Percentiles rank a stretch among this genome's conserved stretches.
These are phyloP conservation scores for Adansonia rubrostipa DNA, from an alignment of 441 rosid species.

Conservation along the genomic window DNA sequence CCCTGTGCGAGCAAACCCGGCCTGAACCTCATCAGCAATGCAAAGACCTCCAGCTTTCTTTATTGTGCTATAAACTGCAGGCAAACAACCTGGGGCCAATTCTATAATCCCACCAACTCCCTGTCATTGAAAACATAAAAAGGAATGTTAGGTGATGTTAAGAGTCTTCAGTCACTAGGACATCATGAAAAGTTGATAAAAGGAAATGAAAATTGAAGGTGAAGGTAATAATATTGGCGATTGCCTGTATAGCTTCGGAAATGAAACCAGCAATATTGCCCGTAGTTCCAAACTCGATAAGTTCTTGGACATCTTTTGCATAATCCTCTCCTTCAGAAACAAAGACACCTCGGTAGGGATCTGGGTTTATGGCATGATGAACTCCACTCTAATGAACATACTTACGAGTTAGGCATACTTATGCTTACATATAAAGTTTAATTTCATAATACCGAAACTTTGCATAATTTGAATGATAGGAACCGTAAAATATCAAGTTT, in stretches of 20 bases:
- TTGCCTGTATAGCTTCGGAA: constrained; percentile 90
- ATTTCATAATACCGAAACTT: not conserved
- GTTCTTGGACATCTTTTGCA: constrained; percentile 79
- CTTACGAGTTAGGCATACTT: not conserved
- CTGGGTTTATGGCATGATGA: constrained; percentile 92
- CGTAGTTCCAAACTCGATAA: constrained; percentile 78
- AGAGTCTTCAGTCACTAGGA: not conserved
- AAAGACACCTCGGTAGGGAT: constrained; percentile 89
- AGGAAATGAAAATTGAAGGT: constrained; percentile 19
- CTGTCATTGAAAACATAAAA: constrained; percentile 40
- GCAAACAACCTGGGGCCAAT: constrained; percentile 85
- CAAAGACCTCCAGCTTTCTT: constrained; percentile 88
- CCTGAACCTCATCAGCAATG: constrained; percentile 92
- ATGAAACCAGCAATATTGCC: constrained; percentile 86
- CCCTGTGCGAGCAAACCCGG: constrained; percentile 82
- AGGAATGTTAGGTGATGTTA: not conserved
- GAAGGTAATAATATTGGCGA: constrained; percentile 7
- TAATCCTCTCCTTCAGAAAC: constrained; percentile 90
- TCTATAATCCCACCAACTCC: constrained; percentile 97
- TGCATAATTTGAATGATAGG: not conserved
- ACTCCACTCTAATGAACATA: constrained; percentile 62
- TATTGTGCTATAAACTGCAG: constrained; percentile 61
- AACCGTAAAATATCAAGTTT: not conserved
- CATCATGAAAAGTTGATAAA: not conserved
- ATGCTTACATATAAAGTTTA: not conserved